Evolutionary conservation across 2,329 filamentous ascomycete species (phyloP), one percentile per base, ranked within the genome.

Genomic region (Mycosphaerella arachidis): DNA sequence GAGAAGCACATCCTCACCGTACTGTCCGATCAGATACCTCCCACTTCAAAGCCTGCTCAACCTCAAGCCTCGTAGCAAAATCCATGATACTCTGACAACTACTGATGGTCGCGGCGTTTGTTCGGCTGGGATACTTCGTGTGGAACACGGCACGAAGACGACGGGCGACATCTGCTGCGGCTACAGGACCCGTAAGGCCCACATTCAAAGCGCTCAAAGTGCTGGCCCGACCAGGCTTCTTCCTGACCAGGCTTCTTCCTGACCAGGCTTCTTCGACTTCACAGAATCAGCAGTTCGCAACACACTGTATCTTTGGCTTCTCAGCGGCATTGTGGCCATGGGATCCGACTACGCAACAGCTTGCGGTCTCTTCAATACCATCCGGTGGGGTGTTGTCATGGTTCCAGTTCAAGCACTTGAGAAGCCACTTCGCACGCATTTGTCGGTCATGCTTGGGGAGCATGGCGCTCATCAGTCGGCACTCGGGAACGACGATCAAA

Each of bases 301-400:
- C 62, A 79, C 84, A 0, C 76, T 91, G 0, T 91, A 91, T 61
- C 80, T 91, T 0, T 91, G 87, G 87, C 77, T 91, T 0, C 81
- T 91, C 0, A 81, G 76, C 55, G 84, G 80, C 4, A 87, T 91
- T 18, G 81, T 91, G 0, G 75, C 81, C 0, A 77, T 91, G 60
- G 86, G 87, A 0, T 73, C 76, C 0, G 80, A 84, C 6, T 91
- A 91, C 70, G 84, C 86, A 0, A 90, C 87, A 0, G 86, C 87
- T 0, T 91, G 87, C 87, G 85, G 86, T 1, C 78, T 90, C 9
- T 91, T 91, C 75, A 88, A 83, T 57, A 90, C 86, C 0, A 90
- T 91, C 46, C 81, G 87, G 13, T 90, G 87, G 87, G 88, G 87
- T 0, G 76, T 91, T 0, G 76, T 91, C 31, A 91, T 91, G 87